Conservation (phyloP, 331 rosid genomes). For the Quercus tomentella region DNA sequence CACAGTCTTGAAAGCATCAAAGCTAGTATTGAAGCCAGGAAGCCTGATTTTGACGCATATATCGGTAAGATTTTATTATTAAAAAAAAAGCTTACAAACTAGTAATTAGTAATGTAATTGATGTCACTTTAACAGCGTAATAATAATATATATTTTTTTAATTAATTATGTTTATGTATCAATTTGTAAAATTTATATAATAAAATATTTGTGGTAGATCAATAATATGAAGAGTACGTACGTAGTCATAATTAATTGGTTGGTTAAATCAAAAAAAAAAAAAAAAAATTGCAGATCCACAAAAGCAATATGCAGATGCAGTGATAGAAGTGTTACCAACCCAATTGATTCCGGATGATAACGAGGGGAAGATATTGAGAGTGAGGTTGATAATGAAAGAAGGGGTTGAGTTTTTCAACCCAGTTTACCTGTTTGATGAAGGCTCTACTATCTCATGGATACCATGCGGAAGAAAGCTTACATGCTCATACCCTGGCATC, state of each 20-base stretch:
- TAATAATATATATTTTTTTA: too few species aligned
- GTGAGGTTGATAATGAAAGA: slow-evolving; percentile 93
- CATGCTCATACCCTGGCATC: slow-evolving; percentile 99
- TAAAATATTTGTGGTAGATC: too few species aligned
- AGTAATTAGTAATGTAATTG: too few species aligned
- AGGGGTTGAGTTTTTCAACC: slow-evolving; percentile 72
- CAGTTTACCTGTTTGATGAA: slow-evolving; percentile 94
- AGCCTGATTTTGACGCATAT: slow-evolving; percentile 94
- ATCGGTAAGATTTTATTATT: slow-evolving; percentile 50
- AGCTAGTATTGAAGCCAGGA: slow-evolving; percentile 96
- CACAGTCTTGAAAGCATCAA: slow-evolving; percentile 99
- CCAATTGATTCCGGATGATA: slow-evolving; percentile 77
- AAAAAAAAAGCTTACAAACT: too few species aligned
- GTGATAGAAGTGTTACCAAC: slow-evolving; percentile 98
- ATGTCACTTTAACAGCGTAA: too few species aligned
- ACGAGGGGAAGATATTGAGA: slow-evolving; percentile 88
- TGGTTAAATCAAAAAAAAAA: too few species aligned
- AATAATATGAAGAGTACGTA: too few species aligned
- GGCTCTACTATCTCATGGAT: slow-evolving; percentile 96
- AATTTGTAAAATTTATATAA: too few species aligned
- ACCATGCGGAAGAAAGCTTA: slow-evolving; percentile 98
- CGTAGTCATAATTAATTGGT: too few species aligned
- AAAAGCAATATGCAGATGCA: slow-evolving; percentile 96
- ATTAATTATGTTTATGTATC: too few species aligned
- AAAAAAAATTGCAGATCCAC: slow-evolving; percentile 56